Percentiles rank a stretch among this genome's conserved stretches.
Conservation (phyloP, 345 rosid genomes). For the Kernera saxatilis region DNA sequence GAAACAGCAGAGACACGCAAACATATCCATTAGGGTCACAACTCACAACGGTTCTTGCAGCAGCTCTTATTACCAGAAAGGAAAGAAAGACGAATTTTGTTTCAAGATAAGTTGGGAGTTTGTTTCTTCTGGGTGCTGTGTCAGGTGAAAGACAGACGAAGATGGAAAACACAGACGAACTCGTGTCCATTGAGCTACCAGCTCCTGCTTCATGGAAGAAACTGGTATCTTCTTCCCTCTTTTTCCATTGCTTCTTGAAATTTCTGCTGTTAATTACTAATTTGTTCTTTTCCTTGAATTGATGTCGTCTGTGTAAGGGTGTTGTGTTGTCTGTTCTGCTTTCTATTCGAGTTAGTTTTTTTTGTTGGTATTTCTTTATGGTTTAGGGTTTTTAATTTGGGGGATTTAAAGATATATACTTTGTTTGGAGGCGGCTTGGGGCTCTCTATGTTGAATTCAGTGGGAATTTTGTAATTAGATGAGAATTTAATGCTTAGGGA, state of each 20-base stretch:
- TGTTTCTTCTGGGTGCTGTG: neutral
- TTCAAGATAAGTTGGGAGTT: neutral
- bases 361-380: neutral
- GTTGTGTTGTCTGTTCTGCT: neutral
- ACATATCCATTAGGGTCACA: slow-evolving; percentile 26
- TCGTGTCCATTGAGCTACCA: slow-evolving; percentile 66
- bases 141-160: slow-evolving; percentile 10
- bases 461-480: neutral
- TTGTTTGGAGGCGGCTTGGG: neutral
- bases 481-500: neutral
- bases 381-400: slow-evolving; percentile 20
- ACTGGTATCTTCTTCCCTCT: slow-evolving; percentile 39
- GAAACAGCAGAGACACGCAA: slow-evolving; percentile 25
- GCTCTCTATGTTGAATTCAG: neutral
- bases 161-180: slow-evolving; percentile 52
- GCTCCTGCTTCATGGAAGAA: slow-evolving; percentile 87
- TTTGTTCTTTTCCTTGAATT: neutral
- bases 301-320: neutral
- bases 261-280: neutral
- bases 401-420: neutral
- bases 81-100: slow-evolving; percentile 1
- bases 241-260: neutral
- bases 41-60: slow-evolving; percentile 21
- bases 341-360: neutral
- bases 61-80: slow-evolving; percentile 17